These are phyloP conservation scores for Lepidium campestre DNA, from an alignment of 441 rosid species.

Conservation along the genomic window DNA sequence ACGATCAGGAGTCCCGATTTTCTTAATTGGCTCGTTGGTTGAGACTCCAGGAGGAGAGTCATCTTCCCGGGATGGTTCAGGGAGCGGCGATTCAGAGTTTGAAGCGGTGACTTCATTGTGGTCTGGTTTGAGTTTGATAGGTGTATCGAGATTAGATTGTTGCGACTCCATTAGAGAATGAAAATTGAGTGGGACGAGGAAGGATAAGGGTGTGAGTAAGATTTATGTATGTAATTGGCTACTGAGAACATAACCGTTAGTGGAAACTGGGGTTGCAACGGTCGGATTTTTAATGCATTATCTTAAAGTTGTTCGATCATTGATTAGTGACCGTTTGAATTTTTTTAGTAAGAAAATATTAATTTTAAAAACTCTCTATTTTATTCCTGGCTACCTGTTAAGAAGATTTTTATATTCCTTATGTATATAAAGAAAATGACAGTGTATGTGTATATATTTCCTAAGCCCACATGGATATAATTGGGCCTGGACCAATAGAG, in stretches of 20 bases:
- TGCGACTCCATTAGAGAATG: slow-evolving; percentile 31
- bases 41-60: slow-evolving; percentile 27
- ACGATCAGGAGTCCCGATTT: slow-evolving; percentile 55
- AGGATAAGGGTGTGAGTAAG: not conserved
- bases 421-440: not conserved
- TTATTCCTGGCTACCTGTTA: not conserved
- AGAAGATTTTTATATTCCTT: not conserved
- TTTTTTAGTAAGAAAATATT: not conserved
- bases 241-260: slow-evolving; percentile 11
- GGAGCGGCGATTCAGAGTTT: slow-evolving; percentile 27
- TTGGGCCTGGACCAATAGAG: slow-evolving; percentile 6
- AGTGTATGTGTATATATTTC: not conserved
- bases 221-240: not conserved
- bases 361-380: not conserved
- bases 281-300: slow-evolving; percentile 15
- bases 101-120: slow-evolving; percentile 4
- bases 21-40: slow-evolving; percentile 38
- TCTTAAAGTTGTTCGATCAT: not conserved
- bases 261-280: slow-evolving; percentile 7
- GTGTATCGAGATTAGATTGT: slow-evolving; percentile 32
- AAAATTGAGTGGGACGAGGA: not conserved
- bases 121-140: slow-evolving; percentile 16
- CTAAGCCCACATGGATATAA: not conserved
- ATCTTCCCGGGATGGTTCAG: slow-evolving; percentile 2
- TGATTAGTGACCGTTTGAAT: slow-evolving; percentile 13